Conservation (phyloP, 768 basidiomycete genomes). For the Lactarius indigo region DNA sequence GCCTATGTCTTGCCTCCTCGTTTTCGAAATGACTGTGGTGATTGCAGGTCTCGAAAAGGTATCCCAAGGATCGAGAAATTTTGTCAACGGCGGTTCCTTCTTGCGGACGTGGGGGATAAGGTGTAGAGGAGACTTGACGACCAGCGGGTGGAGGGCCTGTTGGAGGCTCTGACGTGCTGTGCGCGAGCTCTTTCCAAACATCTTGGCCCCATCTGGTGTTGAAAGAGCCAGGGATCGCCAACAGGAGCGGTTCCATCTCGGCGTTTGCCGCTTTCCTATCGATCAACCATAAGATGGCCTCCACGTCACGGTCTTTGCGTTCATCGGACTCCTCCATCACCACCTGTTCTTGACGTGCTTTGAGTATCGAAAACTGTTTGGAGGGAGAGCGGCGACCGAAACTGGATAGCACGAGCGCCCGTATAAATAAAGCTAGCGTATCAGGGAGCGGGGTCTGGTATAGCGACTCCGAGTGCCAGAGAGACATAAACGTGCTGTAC, state of each 20-base stretch:
- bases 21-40: background rate
- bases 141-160: no score
- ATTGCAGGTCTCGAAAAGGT: conserved; percentile 1
- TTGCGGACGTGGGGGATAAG: no score
- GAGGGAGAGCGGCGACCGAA: no score
- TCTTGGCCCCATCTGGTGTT: background rate
- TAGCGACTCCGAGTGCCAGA: background rate
- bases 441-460: background rate
- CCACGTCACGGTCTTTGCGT: background rate
- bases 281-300: background rate
- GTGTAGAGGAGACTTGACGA: background rate
- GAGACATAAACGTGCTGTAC: background rate
- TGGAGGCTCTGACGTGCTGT: background rate
- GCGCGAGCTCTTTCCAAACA: background rate
- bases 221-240: conserved; percentile 5
- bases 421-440: no score
- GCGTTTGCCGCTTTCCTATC: background rate
- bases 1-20: background rate
- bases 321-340: background rate
- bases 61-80: background rate
- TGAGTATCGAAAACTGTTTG: no score
- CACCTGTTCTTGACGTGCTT: no score
- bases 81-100: background rate
- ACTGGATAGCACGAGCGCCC: no score
- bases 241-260: background rate